Base-by-base conservation (phyloP, 495 filamentous ascomycete genomes). In the Annulohypoxylon bovei region DNA sequence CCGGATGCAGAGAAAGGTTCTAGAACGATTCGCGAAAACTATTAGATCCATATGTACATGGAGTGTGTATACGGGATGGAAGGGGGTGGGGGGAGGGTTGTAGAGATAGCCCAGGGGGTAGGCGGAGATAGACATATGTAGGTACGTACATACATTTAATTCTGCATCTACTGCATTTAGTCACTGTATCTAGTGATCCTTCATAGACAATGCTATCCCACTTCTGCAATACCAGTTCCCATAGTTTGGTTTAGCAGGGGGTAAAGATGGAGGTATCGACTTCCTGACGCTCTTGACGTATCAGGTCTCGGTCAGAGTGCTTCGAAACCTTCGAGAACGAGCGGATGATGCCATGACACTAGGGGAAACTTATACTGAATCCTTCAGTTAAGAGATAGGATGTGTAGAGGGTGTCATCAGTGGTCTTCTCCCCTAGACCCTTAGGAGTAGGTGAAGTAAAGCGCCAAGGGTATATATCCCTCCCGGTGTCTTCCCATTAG, bases 11-110 rank as follows among this genome's bases (percentile, higher is more conserved):
- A 27, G 54, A 66, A 53, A 1, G 12, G 30, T 59, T 66, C 63
- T 59, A 49, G 63, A 66, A 59, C 18, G 12, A 7, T 66, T 66
- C 53, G 50, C 30, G 63, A 66, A 59, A 20, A 22, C 20, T 47
- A 6, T 14, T 49, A 16, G 4, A 4, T 27, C 32, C 9, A 18
- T 12, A 47, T 20, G 4, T 52, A 30, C 23, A 25, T 25, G 20
- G 22, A 14, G 14, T 46, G 8, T 12, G 9, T 8, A 14, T 18
- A 63, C 18, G n/a, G 35, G 27, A n/a, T n/a, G n/a, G n/a, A n/a
- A n/a, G n/a, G n/a, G n/a, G n/a, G n/a, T n/a, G n/a, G n/a, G n/a
- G n/a, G 16, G 42, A 2, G 23, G 23, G n/a, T 35, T 2, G n/a
- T 22, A 37, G 30, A 35, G n/a, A 22, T 55, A 37, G 7, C 8